Percentiles rank a stretch among this genome's conserved stretches.
phyloP scores from a whole-genome alignment of 2,329 filamentous ascomycete genomes.

The Aspergillus neoniger region DNA sequence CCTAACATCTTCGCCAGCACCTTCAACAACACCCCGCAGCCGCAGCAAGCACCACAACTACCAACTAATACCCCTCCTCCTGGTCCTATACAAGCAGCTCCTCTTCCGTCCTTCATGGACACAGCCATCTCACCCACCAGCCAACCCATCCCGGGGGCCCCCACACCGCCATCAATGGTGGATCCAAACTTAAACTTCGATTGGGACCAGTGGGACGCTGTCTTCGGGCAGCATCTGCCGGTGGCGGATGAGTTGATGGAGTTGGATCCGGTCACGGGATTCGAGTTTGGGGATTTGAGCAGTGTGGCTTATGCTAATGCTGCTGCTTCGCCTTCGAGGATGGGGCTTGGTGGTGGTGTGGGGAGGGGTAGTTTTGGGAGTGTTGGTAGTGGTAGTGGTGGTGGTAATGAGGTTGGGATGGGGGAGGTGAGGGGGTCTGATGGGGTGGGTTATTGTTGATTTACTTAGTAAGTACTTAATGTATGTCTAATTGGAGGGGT shows the following conservation, averaged over 20 bases:
- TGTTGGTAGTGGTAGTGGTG: conserved; percentile 4
- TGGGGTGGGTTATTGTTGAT: conserved; percentile 21
- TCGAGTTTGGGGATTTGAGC: conserved; percentile 36
- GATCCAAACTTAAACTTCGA: conserved; percentile 49
- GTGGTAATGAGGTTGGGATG: conserved; percentile 12
- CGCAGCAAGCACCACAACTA: neutral
- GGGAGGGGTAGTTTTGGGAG: conserved; percentile 6
- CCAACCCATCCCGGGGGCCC: conserved; percentile 21
- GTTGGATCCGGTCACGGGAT: conserved; percentile 40
- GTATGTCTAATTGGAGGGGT: too few relatives aligned
- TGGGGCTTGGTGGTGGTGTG: neutral
- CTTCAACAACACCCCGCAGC: conserved; percentile 8
- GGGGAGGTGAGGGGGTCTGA: conserved; percentile 13
- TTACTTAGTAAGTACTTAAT: neutral
- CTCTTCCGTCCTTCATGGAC: conserved; percentile 29
- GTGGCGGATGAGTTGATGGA: conserved; percentile 48
- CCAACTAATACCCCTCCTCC: neutral
- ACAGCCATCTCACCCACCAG: conserved; percentile 18
- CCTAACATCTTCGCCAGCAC: neutral
- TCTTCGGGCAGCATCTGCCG: conserved; percentile 50
- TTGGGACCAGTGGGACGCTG: conserved; percentile 53
- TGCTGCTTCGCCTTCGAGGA: neutral
- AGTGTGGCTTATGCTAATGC: neutral
- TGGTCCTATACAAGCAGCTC: conserved; percentile 1
- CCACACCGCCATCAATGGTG: conserved; percentile 41